Conservation (phyloP, 192 early-diverging fungal species). For the Backusella australiensis region DNA sequence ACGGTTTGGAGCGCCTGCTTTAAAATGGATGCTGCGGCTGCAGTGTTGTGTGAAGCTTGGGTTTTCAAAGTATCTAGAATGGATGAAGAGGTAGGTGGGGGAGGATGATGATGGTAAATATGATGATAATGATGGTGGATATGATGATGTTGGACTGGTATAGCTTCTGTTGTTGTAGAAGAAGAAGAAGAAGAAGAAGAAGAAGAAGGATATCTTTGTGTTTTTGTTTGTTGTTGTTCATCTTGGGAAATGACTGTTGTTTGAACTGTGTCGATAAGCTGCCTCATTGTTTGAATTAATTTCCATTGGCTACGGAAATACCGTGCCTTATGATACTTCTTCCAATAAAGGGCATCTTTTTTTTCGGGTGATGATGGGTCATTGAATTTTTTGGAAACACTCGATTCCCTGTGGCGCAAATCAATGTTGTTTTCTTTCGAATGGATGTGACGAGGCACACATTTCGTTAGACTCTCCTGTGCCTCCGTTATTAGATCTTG, state of each 20-base stretch:
- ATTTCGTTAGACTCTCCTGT: background rate
- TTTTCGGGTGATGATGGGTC: background rate
- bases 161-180: background rate
- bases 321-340: background rate
- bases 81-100: background rate
- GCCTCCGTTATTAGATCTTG: conserved; percentile 2
- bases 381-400: background rate
- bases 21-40: background rate
- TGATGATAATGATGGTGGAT: conserved; percentile 5
- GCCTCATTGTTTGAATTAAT: conserved; percentile 7
- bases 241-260: background rate
- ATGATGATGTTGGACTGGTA: background rate
- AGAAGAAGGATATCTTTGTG: background rate
- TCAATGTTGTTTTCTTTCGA: background rate
- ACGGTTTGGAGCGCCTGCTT: background rate
- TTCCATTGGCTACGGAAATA: conserved; percentile 4
- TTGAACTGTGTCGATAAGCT: conserved; percentile 2
- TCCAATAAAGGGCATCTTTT: background rate
- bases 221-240: background rate
- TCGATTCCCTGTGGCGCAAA: background rate
- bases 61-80: background rate
- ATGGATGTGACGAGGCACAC: background rate
- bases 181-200: background rate
- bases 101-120: background rate
- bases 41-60: background rate